A percentile compares a stretch with the other conserved stretches of the same genome.
These are phyloP conservation scores for Yamadazyma nakazawae DNA, from an alignment of 805 yeast species.

Conservation along the genomic window DNA sequence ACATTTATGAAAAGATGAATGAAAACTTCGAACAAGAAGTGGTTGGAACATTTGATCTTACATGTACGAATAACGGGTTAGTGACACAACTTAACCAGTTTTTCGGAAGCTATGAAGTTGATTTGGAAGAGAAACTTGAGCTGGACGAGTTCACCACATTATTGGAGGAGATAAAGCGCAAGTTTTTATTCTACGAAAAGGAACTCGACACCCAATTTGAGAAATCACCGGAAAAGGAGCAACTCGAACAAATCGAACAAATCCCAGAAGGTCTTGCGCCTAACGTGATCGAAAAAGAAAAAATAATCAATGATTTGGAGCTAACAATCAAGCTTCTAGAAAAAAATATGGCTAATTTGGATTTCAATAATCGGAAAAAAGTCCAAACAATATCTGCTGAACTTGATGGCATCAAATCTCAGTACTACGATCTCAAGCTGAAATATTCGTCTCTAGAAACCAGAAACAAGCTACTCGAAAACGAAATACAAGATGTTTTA, in stretches of 20 bases:
- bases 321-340: constrained; percentile 46
- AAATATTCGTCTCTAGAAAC: neutral
- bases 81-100: neutral
- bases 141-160: neutral
- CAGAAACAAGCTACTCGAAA: constrained; percentile 25
- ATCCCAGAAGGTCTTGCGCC: neutral
- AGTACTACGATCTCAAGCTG: constrained; percentile 7
- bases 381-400: constrained; percentile 15
- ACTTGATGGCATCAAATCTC: constrained; percentile 17
- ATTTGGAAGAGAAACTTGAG: neutral
- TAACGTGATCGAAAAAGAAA: constrained; percentile 20
- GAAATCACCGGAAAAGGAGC: neutral
- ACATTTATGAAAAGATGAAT: neutral
- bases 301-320: constrained; percentile 38
- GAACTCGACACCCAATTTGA: neutral
- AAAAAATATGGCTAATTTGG: constrained; percentile 36
- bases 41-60: neutral
- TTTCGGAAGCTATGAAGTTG: constrained; percentile 4
- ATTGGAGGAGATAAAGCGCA: neutral
- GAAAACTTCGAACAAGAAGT: neutral
- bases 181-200: neutral
- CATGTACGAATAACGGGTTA: neutral
- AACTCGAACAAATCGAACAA: neutral
- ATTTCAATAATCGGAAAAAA: constrained; percentile 25
- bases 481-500: constrained; percentile 14